phyloP scores from a whole-genome alignment of 2,329 filamentous ascomycete genomes.

The Mollisia scopiformis region DNA sequence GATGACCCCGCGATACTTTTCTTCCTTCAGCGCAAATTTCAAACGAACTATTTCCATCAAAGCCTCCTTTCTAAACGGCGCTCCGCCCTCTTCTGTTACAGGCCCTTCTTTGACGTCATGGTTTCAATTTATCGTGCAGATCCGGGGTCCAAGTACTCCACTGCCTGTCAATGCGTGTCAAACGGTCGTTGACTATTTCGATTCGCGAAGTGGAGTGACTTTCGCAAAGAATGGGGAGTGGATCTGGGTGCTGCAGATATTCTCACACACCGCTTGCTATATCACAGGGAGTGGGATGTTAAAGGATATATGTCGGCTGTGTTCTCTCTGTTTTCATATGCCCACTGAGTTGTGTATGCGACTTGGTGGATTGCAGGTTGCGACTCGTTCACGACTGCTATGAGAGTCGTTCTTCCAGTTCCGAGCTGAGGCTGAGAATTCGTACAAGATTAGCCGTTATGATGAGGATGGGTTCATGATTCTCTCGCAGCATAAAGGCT shows the following conservation, averaged over 20 bases:
- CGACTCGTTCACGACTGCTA: background rate
- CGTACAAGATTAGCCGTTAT: background rate
- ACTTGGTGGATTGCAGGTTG: background rate
- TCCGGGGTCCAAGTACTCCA: background rate
- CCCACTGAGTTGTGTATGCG: background rate
- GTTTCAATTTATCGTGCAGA: background rate
- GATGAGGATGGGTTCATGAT: background rate
- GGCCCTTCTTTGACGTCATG: background rate
- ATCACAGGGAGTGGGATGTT: background rate
- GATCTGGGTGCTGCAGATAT: background rate
- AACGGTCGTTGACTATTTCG: background rate
- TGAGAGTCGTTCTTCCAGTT: background rate
- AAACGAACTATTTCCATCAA: background rate
- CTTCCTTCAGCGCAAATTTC: background rate
- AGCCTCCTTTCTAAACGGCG: background rate
- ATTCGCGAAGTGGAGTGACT: background rate
- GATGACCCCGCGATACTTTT: background rate
- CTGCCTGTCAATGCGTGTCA: background rate
- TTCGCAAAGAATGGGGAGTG: background rate
- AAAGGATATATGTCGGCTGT: background rate
- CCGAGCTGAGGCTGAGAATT: background rate
- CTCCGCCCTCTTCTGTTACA: background rate
- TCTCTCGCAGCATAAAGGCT: background rate
- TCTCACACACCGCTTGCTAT: background rate
- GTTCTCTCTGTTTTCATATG: background rate